These are phyloP conservation scores for Aspergillus saccharolyticus DNA, from an alignment of 495 filamentous ascomycete species.

Conservation along the genomic window DNA sequence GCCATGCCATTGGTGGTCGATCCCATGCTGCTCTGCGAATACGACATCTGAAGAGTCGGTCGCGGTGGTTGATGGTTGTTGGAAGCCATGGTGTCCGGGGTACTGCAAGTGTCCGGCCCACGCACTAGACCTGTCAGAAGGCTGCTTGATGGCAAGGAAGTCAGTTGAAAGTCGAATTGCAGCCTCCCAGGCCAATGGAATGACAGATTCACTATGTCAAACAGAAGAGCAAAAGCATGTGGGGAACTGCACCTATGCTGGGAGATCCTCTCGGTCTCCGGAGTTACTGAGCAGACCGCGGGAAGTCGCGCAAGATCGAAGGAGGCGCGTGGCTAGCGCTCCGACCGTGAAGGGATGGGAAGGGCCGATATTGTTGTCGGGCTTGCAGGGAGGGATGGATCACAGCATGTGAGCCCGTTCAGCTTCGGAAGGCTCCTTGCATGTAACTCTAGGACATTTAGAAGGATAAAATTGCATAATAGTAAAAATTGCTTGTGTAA, in stretches of 20 bases:
- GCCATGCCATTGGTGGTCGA: slow-evolving; percentile 38
- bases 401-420: not conserved
- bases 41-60: slow-evolving; percentile 41
- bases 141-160: slow-evolving; percentile 8
- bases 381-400: slow-evolving; percentile 15
- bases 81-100: slow-evolving; percentile 36
- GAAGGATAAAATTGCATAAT: too few relatives aligned
- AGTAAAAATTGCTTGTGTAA: too few relatives aligned
- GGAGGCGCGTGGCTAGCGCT: slow-evolving; percentile 36
- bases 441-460: too few relatives aligned
- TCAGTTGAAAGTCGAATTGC: slow-evolving; percentile 7
- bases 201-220: slow-evolving; percentile 10
- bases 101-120: slow-evolving; percentile 10
- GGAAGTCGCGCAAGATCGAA: slow-evolving; percentile 28
- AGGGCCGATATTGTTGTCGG: slow-evolving; percentile 9
- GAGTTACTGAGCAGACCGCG: slow-evolving; percentile 14
- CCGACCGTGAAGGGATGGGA: slow-evolving; percentile 22
- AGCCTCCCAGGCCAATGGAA: slow-evolving; percentile 8
- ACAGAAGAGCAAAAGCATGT: slow-evolving; percentile 15
- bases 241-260: slow-evolving; percentile 27
- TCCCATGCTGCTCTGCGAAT: slow-evolving; percentile 40
- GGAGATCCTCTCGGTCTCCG: slow-evolving; percentile 11
- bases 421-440: not conserved
- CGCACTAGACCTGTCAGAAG: slow-evolving; percentile 6
- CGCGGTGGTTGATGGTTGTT: slow-evolving; percentile 35